phyloP scores from a whole-genome alignment of 768 basidiomycete genomes.

The Boletus rubescentipes region DNA sequence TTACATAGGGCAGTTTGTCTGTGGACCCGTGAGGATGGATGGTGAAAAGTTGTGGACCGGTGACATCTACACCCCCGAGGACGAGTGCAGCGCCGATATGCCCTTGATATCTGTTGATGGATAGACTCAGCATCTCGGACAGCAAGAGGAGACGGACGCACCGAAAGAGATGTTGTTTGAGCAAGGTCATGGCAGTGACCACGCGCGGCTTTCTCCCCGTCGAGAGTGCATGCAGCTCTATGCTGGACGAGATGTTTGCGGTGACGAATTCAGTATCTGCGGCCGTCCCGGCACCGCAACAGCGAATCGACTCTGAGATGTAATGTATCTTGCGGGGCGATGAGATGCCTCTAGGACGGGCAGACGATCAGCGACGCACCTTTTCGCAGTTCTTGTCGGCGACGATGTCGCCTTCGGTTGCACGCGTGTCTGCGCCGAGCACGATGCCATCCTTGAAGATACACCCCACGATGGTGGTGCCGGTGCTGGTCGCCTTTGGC shows the following conservation, averaged over 20 bases:
- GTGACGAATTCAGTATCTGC: conserved; percentile 97
- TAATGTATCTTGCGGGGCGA: conserved; percentile 82
- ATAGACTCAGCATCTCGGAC: neutral
- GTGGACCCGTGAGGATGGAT: conserved; percentile 96
- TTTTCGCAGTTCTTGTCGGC: conserved; percentile 99
- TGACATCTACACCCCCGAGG: conserved; percentile 92
- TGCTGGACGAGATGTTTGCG: conserved; percentile 92
- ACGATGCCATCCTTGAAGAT: conserved; percentile 91
- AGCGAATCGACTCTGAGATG: conserved; percentile 91
- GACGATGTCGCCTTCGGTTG: conserved; percentile 91
- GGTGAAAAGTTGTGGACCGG: conserved; percentile 94
- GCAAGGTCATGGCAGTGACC: conserved; percentile 98
- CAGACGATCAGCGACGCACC: conserved; percentile 46
- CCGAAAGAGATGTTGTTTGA: conserved; percentile 94
- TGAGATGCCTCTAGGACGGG: neutral
- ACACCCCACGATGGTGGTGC: conserved; percentile 98
- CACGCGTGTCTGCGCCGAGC: conserved; percentile 94
- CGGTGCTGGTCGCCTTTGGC: conserved; percentile 88
- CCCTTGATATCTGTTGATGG: conserved; percentile 74
- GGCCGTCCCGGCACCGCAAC: conserved; percentile 99
- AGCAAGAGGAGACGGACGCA: conserved; percentile 33
- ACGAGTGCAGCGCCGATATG: conserved; percentile 94
- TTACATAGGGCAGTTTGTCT: conserved; percentile 97
- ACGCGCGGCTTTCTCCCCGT: conserved; percentile 91
- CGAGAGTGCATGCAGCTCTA: conserved; percentile 88